Evolutionary conservation across 106 monocot species (phyloP).

Genomic region (Vanilla planifolia): DNA sequence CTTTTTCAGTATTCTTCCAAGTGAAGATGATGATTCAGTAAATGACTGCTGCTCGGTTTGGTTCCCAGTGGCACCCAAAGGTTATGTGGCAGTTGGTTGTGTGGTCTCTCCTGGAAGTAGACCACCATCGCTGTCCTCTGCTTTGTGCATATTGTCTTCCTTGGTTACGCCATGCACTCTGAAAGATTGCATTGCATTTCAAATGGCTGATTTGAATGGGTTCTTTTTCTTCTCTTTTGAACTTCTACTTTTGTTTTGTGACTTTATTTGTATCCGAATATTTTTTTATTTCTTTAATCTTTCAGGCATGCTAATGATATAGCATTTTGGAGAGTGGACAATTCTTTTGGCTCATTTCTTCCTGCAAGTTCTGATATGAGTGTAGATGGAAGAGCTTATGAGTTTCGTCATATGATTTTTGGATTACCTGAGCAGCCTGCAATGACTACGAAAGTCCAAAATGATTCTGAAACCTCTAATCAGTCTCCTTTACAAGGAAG

Average conservation of each 20-base stretch:
- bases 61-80: constrained; percentile 91
- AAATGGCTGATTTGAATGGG: constrained; percentile 33
- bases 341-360: constrained; percentile 88
- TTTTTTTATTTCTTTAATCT: not conserved
- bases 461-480: constrained; percentile 15
- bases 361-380: constrained; percentile 34
- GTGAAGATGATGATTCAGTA: constrained; percentile 7
- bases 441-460: constrained; percentile 17
- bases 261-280: not conserved
- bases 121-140: constrained; percentile 67
- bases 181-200: constrained; percentile 77
- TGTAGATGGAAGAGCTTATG: constrained; percentile 64
- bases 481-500: constrained; percentile 27
- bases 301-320: constrained; percentile 38
- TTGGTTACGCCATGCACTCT: constrained; percentile 65
- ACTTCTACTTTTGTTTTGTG: constrained; percentile 2
- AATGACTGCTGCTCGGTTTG: constrained; percentile 57
- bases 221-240: constrained; percentile 5
- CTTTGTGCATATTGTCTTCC: constrained; percentile 74
- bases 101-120: constrained; percentile 52
- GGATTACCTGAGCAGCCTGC: constrained; percentile 18
- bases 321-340: constrained; percentile 89
- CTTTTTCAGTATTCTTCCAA: constrained; percentile 9
- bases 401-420: constrained; percentile 66
- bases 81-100: constrained; percentile 89